Conservation (phyloP, 2,329 filamentous ascomycete genomes). For the Claviceps humidiphila region DNA sequence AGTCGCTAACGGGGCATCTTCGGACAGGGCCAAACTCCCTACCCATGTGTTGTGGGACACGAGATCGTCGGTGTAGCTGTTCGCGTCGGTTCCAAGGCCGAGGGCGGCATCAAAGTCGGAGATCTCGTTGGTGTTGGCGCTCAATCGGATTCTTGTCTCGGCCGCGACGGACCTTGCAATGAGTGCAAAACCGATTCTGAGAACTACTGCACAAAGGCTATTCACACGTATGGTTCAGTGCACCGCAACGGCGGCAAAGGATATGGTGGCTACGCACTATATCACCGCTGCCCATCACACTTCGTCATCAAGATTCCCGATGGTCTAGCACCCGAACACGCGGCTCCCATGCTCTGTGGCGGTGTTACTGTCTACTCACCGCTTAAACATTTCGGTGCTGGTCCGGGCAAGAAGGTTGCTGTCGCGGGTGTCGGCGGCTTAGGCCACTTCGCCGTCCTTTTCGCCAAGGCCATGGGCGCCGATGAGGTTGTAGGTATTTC, state of each 20-base stretch:
- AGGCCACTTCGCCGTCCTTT: slow-evolving; percentile 56
- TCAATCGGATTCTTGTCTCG: slow-evolving; percentile 41
- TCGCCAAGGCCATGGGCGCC: slow-evolving; percentile 53
- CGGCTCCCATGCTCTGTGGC: slow-evolving; percentile 56
- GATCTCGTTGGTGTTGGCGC: slow-evolving; percentile 52
- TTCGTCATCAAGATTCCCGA: slow-evolving; percentile 40
- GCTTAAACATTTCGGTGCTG: slow-evolving; percentile 46
- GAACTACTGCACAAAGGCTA: slow-evolving; percentile 27
- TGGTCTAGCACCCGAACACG: slow-evolving; percentile 24
- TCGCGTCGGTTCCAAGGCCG: slow-evolving; percentile 36
- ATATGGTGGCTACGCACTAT: slow-evolving; percentile 36
- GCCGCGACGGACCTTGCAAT: slow-evolving; percentile 23
- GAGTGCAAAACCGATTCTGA: slow-evolving; percentile 28
- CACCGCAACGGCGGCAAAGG: slow-evolving; percentile 16
- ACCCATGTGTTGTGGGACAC: slow-evolving; percentile 45
- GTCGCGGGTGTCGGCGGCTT: slow-evolving; percentile 56
- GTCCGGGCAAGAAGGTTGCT: slow-evolving; percentile 53
- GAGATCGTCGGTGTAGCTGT: slow-evolving; percentile 50
- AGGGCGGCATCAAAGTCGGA: slow-evolving; percentile 39
- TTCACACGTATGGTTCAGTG: slow-evolving; percentile 38
- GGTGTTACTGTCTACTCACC: slow-evolving; percentile 57
- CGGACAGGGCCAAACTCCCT: slow-evolving; percentile 8
- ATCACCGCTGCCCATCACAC: slow-evolving; percentile 21
- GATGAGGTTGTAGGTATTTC: slow-evolving; percentile 49
- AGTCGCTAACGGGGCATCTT: not conserved